These are phyloP conservation scores for Clavulina sp. DNA, from an alignment of 768 basidiomycete species.

Conservation along the genomic window DNA sequence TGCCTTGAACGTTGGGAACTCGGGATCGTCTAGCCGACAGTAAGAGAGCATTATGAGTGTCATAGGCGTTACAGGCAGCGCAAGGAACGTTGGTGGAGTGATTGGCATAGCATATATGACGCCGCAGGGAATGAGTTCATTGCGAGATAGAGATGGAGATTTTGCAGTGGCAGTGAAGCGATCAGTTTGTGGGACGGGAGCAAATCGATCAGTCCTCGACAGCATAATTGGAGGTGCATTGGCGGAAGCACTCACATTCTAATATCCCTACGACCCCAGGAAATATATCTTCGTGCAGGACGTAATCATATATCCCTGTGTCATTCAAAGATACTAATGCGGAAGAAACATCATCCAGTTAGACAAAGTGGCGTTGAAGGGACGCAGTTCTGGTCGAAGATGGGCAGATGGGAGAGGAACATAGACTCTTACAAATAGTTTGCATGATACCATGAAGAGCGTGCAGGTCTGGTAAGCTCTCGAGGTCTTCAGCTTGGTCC, in stretches of 20 bases:
- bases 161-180: too few relatives aligned
- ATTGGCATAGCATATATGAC: background rate
- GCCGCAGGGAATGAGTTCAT: constrained; percentile 1
- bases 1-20: constrained; percentile 91
- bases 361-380: background rate
- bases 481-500: constrained; percentile 80
- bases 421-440: constrained; percentile 81
- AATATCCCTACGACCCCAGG: constrained; percentile 89
- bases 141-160: too few relatives aligned
- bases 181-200: too few relatives aligned
- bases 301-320: constrained; percentile 83
- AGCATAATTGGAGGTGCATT: background rate
- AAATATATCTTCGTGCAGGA: constrained; percentile 84
- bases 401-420: too few relatives aligned
- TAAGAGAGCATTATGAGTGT: constrained; percentile 13
- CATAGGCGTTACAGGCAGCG: too few relatives aligned
- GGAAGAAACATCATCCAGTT: background rate
- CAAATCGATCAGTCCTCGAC: too few relatives aligned
- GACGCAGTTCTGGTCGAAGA: too few relatives aligned
- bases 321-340: constrained; percentile 95
- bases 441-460: constrained; percentile 85
- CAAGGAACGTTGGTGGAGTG: background rate
- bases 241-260: constrained; percentile 46
- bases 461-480: constrained; percentile 79
- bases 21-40: constrained; percentile 64